Evolutionary conservation across 164 flowering plant species (phyloP), one percentile per base, ranked within the genome.

Genomic region (Dillenia suffruticosa): DNA sequence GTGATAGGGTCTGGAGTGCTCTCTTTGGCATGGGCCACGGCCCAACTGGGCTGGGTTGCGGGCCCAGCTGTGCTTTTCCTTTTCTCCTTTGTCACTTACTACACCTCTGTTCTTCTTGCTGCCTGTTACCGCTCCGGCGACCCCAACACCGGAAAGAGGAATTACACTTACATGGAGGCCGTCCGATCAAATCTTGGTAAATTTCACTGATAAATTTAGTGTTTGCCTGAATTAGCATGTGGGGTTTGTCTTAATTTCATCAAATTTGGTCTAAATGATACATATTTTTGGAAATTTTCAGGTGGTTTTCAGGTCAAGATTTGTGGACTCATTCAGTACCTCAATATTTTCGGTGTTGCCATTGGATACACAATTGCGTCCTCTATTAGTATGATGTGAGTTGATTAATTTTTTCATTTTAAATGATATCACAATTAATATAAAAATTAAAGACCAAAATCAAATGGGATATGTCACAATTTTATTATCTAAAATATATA

Each of bases 291-390:
- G 1, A 22, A 7, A 9, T 12, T 46, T 59, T 45, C 75, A 88
- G 95, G 90, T 63, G 92, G 84, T 10, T 2, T 59, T 8, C 64
- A 80, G 67, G 83, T 82, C 45, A 83, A 73, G 63, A 0, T 83
- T 0, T 86, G 90, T 63, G 90, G 92, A 14, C 16, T 72, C 10
- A 75, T 84, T 60, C 92, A 89, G 68, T 86, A 84, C 64, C 12
- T 82, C 49, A 84, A 86, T 66, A 80, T 83, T n/a, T 73, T 86
- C 52, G 96, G 96, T 2, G 82, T 80, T n/a, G 82, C 88, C 11
- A 79, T 89, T 66, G 90, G 92, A 0, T 84, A 86, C 81, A 89
- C 92, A 8, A 89, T 89, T 26, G 88, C 96, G 3, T 68, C 92
- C 3, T 78, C 96, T 15, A 79, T 84, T 12, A 89, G 92, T 75